Percentiles rank a stretch among this genome's conserved stretches.
Evolutionary conservation across 2,329 filamentous ascomycete genomes (phyloP).

Genomic region (Stemphylium vesicarium): DNA sequence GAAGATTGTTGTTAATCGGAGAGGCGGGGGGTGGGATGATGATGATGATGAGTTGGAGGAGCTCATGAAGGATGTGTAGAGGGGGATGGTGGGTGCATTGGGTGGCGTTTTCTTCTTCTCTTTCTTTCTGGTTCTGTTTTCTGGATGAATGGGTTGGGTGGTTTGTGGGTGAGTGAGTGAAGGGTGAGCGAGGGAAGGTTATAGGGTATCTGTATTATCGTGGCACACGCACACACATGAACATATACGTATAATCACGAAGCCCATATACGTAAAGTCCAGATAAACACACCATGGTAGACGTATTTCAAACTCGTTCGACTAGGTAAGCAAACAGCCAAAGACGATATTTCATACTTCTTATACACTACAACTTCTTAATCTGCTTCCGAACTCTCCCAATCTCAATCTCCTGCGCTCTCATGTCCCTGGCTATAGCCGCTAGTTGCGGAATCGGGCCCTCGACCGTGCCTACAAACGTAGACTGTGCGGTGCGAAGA

Average conservation of each 20-base stretch:
- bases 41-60: constrained; percentile 78
- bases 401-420: constrained; percentile 71
- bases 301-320: too few species aligned
- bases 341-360: too few species aligned
- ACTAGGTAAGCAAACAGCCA: too few species aligned
- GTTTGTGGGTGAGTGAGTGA: background rate
- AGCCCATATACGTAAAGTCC: too few species aligned
- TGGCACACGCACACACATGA: too few species aligned
- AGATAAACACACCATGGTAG: too few species aligned
- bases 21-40: constrained; percentile 80
- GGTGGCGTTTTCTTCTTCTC: constrained; percentile 10
- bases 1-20: constrained; percentile 84
- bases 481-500: constrained; percentile 63
- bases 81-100: constrained; percentile 12
- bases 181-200: too few species aligned
- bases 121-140: background rate
- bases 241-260: too few species aligned
- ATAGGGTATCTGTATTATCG: too few species aligned
- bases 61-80: constrained; percentile 46
- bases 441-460: constrained; percentile 64
- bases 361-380: constrained; percentile 39
- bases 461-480: constrained; percentile 64
- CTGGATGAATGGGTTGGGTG: background rate
- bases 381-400: constrained; percentile 60
- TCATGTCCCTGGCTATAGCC: constrained; percentile 66